Base-by-base conservation (phyloP, 2,329 filamentous ascomycete species). In the Paecilomyces sp. region DNA sequence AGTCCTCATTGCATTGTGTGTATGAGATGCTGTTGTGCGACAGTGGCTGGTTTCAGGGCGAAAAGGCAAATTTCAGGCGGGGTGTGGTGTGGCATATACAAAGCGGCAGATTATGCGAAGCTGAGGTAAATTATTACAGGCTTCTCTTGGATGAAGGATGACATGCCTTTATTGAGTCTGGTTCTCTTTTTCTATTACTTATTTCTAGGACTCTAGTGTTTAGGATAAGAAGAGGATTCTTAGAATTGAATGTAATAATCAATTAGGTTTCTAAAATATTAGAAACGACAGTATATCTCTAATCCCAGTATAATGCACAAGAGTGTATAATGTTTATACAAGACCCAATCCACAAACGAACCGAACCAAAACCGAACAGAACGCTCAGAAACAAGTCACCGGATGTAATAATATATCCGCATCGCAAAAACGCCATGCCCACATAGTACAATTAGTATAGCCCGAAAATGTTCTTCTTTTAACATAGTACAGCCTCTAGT, bases 401-500 rank as follows among this genome's bases (percentile, higher is more conserved):
- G 18, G 41, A 47, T 22, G 18, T 47, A 47, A 47, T 47, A 22
- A 47, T 47, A 22, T 47, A 47, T 9, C 41, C 41, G 41, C 15
- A 3, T 18, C 41, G 41, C 31, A 47, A 47, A 47, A 47, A 54
- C 30, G 7, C 30, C 52, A 1, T 6, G 9, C 7, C 30, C 52
- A 54, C n/a, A 57, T 56, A 41, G 22, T 51, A 55, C 41, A 47
- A 47, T n/a, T 47, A 22, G 22, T 22, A 22, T 47, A 47, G 41
- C 41, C 41, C 41, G 41, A 18, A 22, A 47, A 47, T 8, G 13
- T 41, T 41, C 15, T 47, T 18, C 41, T 9, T 47, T 72, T 64
- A 77, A 62, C 70, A 74, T 31, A 78, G 61, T 13, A 76, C 73
- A 60, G 74, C 74, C 60, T 77, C 73, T 36, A 77, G 64, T 56